Percentiles rank a stretch among this genome's conserved stretches.
phyloP scores from a whole-genome alignment of 768 basidiomycete species.

The Daedaleopsis nitida region DNA sequence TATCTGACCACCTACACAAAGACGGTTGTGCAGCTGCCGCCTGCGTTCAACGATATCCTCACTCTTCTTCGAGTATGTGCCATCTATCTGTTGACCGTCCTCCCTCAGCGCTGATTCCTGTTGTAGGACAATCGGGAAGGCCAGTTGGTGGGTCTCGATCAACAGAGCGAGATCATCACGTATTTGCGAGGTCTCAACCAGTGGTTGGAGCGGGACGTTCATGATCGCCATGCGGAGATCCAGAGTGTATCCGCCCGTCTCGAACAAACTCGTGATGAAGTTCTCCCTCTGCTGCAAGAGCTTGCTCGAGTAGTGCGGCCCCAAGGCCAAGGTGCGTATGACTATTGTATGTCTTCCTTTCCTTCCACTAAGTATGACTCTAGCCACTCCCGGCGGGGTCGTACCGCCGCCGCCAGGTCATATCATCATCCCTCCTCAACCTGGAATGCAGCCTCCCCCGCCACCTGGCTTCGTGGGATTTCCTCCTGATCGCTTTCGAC shows the following conservation, averaged over 20 bases:
- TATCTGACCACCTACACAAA: constrained; percentile 26
- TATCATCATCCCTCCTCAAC: constrained; percentile 7
- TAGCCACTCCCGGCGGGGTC: neutral
- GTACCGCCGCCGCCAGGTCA: neutral
- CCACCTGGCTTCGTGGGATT: constrained; percentile 8
- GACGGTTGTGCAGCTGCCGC: constrained; percentile 64
- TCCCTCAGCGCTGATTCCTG: neutral
- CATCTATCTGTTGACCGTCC: neutral
- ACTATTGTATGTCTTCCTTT: neutral
- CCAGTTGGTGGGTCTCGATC: constrained; percentile 73
- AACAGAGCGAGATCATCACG: constrained; percentile 78
- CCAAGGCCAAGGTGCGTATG: constrained; percentile 22
- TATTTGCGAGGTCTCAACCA: constrained; percentile 77
- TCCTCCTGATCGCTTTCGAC: neutral
- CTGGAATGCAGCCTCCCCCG: constrained; percentile 1
- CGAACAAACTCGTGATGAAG: constrained; percentile 42
- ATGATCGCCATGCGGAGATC: constrained; percentile 76
- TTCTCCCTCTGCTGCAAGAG: constrained; percentile 11
- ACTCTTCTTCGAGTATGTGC: constrained; percentile 60
- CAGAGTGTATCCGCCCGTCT: constrained; percentile 66
- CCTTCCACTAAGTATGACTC: too few relatives aligned
- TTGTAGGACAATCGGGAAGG: constrained; percentile 75
- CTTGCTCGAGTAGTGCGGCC: constrained; percentile 9
- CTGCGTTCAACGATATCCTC: constrained; percentile 68
- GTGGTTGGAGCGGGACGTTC: constrained; percentile 80